These are phyloP conservation scores for Lachancea dasiensis DNA, from an alignment of 805 yeast species.

Conservation along the genomic window DNA sequence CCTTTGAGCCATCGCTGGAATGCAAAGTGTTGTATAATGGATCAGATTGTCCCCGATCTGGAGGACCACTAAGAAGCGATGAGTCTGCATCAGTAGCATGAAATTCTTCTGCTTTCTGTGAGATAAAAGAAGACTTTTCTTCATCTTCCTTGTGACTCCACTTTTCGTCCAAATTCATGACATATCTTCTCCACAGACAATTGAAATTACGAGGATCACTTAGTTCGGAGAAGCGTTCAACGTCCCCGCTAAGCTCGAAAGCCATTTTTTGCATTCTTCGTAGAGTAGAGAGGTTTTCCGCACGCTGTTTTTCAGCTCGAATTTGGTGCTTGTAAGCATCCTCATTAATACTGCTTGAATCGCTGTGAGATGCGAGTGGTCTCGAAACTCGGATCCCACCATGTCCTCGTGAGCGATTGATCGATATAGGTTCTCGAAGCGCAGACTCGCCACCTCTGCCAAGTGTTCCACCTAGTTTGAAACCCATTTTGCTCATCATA, in stretches of 20 bases:
- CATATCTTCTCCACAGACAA: conserved; percentile 40
- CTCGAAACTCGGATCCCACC: conserved; percentile 20
- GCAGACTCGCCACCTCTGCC: conserved; percentile 32
- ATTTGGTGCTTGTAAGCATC: background rate
- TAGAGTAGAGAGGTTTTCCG: conserved; percentile 14
- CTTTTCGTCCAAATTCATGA: conserved; percentile 14
- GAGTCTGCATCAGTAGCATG: no score
- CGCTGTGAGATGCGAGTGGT: background rate
- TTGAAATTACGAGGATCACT: conserved; percentile 32
- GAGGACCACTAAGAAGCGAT: no score
- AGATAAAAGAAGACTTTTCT: no score
- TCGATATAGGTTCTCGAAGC: conserved; percentile 31
- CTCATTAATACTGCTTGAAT: background rate
- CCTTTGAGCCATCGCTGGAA: conserved; percentile 1
- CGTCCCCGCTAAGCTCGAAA: conserved; percentile 39
- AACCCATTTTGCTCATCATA: conserved; percentile 59
- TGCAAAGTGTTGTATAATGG: no score
- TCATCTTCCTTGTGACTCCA: background rate
- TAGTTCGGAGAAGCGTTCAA: conserved; percentile 18
- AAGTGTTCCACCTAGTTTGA: conserved; percentile 40
- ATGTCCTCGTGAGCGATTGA: conserved; percentile 15
- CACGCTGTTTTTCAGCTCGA: conserved; percentile 7
- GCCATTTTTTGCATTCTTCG: conserved; percentile 37
- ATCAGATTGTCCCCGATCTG: no score
- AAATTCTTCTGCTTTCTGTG: background rate